Conservation (phyloP, 805 yeast species). For the Phaffomyces thermotolerans region DNA sequence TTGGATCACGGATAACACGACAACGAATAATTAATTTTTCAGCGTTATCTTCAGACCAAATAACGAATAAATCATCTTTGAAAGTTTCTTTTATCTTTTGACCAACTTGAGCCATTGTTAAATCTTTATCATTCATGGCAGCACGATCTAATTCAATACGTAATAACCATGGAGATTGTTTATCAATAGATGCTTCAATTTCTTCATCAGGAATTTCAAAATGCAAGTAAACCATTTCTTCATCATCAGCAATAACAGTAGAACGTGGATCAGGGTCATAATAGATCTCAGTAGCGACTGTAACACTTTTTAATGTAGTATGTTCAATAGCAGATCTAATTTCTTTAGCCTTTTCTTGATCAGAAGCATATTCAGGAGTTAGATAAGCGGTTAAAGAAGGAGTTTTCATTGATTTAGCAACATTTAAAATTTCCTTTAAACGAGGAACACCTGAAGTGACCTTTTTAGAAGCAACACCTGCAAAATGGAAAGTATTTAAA, state of each 20-base stretch:
- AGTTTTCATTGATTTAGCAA: conserved; percentile 97
- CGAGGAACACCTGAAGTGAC: conserved; percentile 87
- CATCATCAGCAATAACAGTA: conserved; percentile 95
- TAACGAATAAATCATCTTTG: conserved; percentile 91
- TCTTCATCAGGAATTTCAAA: conserved; percentile 97
- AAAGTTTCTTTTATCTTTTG: conserved; percentile 88
- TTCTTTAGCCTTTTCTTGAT: conserved; percentile 89
- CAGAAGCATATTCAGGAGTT: conserved; percentile 70
- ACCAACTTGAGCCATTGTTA: conserved; percentile 97
- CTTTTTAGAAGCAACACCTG: conserved; percentile 95
- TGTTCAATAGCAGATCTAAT: conserved; percentile 97
- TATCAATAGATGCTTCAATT: conserved; percentile 87
- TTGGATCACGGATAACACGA: conserved; percentile 96
- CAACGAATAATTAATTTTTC: conserved; percentile 95
- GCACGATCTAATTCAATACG: conserved; percentile 98
- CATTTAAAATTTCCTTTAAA: conserved; percentile 94
- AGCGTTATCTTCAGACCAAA: conserved; percentile 99
- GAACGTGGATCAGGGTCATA: conserved; percentile 97
- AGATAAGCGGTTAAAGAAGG: conserved; percentile 97
- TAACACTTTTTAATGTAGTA: conserved; percentile 88
- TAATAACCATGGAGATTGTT: conserved; percentile 96
- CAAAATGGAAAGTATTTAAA: conserved; percentile 93
- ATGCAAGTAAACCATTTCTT: conserved; percentile 94
- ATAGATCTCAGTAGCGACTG: conserved; percentile 94
- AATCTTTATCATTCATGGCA: conserved; percentile 95